phyloP scores from a whole-genome alignment of 2,329 filamentous ascomycete genomes.

The Bipolaris cookei region DNA sequence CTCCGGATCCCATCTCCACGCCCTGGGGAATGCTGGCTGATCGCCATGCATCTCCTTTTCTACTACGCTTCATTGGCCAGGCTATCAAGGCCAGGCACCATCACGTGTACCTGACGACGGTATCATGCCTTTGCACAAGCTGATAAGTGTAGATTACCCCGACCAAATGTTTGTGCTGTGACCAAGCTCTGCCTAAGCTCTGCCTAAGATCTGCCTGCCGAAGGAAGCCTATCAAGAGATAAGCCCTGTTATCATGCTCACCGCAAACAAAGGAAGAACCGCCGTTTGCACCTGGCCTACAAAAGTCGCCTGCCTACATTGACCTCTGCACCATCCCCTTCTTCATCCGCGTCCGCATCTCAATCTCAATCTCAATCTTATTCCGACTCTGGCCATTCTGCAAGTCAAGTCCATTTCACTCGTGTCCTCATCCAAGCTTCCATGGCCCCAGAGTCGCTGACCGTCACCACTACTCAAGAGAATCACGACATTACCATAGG shows the following conservation, averaged over 20 bases:
- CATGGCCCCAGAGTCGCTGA: conserved; percentile 26
- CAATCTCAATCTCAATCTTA: background rate
- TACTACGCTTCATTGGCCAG: background rate
- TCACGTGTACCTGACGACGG: conserved; percentile 5
- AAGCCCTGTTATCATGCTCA: conserved; percentile 34
- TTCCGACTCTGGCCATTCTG: background rate
- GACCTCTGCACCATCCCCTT: background rate
- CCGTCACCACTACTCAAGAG: conserved; percentile 23
- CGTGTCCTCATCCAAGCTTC: conserved; percentile 5
- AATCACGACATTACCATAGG: conserved; percentile 30
- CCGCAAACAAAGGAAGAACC: conserved; percentile 27
- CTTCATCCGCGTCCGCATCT: background rate
- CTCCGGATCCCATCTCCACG: conserved; percentile 17
- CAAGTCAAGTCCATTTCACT: background rate
- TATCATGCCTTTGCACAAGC: conserved; percentile 3
- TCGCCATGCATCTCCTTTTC: conserved; percentile 9
- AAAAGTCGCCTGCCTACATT: conserved; percentile 14
- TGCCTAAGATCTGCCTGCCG: conserved; percentile 13
- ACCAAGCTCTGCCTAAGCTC: conserved; percentile 6
- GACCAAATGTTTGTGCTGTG: conserved; percentile 9
- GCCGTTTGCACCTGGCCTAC: conserved; percentile 13
- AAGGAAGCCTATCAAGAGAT: conserved; percentile 41
- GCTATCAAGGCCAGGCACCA: conserved; percentile 9
- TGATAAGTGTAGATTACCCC: conserved; percentile 16
- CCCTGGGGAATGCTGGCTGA: conserved; percentile 11